Evolutionary conservation across 2,329 filamentous ascomycete genomes (phyloP).

Genomic region (Grosmannia clavigera): DNA sequence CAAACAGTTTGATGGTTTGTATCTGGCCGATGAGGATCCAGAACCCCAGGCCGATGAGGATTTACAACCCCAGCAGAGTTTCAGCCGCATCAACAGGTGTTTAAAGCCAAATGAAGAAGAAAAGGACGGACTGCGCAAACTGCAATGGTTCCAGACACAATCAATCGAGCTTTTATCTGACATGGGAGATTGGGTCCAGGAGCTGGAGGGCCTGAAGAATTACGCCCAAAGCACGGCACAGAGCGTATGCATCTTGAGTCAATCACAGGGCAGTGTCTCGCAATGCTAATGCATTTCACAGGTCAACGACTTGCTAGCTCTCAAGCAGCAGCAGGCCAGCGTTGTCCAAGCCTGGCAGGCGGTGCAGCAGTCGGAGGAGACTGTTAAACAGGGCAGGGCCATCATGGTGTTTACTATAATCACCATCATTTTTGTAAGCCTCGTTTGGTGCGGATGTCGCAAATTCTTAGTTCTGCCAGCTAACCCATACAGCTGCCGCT

Average conservation of each 20-base stretch:
- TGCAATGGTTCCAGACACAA: too few relatives aligned
- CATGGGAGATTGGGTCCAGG: too few relatives aligned
- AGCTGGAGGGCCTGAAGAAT: constrained; percentile 21
- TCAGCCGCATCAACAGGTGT: too few relatives aligned
- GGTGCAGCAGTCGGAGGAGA: constrained; percentile 25
- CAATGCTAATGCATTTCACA: constrained; percentile 5
- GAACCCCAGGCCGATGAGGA: too few relatives aligned
- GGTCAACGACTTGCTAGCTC: constrained; percentile 26
- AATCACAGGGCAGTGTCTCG: neutral
- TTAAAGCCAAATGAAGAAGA: too few relatives aligned
- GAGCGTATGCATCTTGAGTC: constrained; percentile 15
- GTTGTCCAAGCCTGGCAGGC: constrained; percentile 31
- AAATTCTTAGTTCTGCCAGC: too few relatives aligned
- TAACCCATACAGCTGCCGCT: constrained; percentile 20
- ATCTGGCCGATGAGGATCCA: too few relatives aligned
- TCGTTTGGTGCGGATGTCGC: neutral
- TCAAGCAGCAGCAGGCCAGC: constrained; percentile 34
- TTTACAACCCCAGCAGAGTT: too few relatives aligned
- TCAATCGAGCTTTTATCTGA: too few relatives aligned
- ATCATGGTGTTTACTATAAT: constrained; percentile 35
- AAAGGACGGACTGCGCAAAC: too few relatives aligned
- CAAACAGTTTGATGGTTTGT: too few relatives aligned
- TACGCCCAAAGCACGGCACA: constrained; percentile 21
- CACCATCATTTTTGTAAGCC: constrained; percentile 31
- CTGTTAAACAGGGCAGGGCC: constrained; percentile 26